Evolutionary conservation across 495 filamentous ascomycete genomes (phyloP).

Genomic region (Neurospora sp.): DNA sequence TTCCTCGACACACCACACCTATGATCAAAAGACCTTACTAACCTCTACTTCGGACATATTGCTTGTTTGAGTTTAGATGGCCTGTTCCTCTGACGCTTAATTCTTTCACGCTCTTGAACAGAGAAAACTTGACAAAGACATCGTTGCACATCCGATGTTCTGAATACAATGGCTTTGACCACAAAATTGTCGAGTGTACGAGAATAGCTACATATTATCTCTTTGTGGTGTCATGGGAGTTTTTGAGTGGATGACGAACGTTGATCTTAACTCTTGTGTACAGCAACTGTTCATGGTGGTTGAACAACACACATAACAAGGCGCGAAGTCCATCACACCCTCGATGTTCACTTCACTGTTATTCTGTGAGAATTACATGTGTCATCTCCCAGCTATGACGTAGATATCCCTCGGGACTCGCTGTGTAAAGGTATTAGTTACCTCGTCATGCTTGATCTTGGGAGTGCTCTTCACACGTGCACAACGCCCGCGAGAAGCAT

Average conservation of each 20-base stretch:
- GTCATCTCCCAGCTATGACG: not conserved
- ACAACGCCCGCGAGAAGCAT: not conserved
- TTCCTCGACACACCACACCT: no score
- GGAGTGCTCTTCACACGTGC: not conserved
- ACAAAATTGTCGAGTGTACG: not conserved
- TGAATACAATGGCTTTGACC: not conserved
- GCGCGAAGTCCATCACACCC: not conserved
- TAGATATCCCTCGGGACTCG: not conserved
- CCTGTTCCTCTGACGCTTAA: not conserved
- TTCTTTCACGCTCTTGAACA: not conserved
- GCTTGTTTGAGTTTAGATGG: no score
- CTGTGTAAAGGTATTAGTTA: no score
- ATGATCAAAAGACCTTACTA: no score
- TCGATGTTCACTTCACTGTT: not conserved
- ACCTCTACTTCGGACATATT: no score
- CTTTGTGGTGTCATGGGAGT: not conserved
- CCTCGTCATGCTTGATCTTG: no score
- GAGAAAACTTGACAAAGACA: not conserved
- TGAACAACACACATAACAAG: not conserved
- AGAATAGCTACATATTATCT: not conserved
- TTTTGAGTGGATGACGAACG: not conserved
- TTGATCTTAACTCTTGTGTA: not conserved
- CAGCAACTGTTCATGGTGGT: not conserved
- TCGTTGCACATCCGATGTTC: not conserved
- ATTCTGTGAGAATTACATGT: not conserved